Evolutionary conservation across 2,329 filamentous ascomycete species (phyloP), one percentile per base, ranked within the genome.

Genomic region (Ophiostoma australiae): DNA sequence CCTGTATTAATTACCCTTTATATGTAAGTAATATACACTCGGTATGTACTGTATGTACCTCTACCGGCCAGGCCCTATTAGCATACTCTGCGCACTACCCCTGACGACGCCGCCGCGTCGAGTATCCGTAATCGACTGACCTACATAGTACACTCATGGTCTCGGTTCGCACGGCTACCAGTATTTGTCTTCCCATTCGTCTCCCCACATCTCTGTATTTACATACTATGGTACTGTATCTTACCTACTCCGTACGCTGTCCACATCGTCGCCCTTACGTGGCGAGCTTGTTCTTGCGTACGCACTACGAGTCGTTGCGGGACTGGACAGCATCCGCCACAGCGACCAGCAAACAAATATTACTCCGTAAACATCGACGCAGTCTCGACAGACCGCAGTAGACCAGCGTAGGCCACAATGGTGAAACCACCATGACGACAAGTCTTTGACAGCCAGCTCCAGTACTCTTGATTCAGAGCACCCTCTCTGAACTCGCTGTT

Each of bases 81-180:
- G n/a, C 52, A 58, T 13, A 17, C 27, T 10, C 13, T n/a, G 37
- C 37, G 10, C 39, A 31, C 55, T 63, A 63, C 58, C 58, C 58
- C 58, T 63, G 58, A 63, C 55, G 55, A 61, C 55, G 55, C 48
- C 48, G 20, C 55, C 55, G 55, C 55, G 27, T 61, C 55, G 27
- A 61, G 55, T 61, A 23, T 11, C 48, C 48, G 48, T 23, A 55
- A 23, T 55, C 48, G 52, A 58, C 52, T 58, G 52, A 58, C 52
- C 52, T 48, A 58, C 4, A 31, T 31, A 27, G 15, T 55, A 27
- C n/a, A 33, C 6, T 63, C 55, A 13, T 27, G 27, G 27, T 63
- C 58, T 63, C 58, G 58, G 58, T 31, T 63, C 58, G 58, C 58
- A 63, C 58, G 58, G 58, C 58, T 63, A 27, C 13, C 8, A 58